Conservation (phyloP, 2,329 filamentous ascomycete genomes). For the Beauveria bassiana region DNA sequence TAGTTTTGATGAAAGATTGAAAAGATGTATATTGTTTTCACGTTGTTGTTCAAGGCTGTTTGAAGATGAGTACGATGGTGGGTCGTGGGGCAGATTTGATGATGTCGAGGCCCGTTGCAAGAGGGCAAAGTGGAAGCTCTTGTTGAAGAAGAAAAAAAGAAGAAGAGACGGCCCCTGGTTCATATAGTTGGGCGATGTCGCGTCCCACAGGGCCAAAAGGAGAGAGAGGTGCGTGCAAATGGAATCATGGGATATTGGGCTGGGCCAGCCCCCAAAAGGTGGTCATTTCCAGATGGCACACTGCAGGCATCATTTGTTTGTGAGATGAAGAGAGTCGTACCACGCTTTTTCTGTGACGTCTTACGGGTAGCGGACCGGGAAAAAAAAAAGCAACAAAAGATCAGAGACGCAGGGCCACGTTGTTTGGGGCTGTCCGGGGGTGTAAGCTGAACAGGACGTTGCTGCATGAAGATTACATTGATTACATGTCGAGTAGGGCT, state of each 20-base stretch:
- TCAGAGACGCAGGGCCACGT: background rate
- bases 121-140: no score
- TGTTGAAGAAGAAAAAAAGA: no score
- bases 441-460: background rate
- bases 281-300: background rate
- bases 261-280: background rate
- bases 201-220: background rate
- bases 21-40: background rate
- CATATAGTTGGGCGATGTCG: conserved; percentile 3
- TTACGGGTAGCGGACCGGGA: no score
- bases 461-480: background rate
- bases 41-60: no score
- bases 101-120: no score
- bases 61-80: no score
- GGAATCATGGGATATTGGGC: background rate
- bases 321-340: no score
- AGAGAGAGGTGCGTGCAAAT: conserved; percentile 2
- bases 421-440: background rate
- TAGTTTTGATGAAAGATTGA: background rate
- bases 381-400: background rate
- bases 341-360: no score
- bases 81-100: no score
- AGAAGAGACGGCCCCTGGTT: background rate
- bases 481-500: background rate
- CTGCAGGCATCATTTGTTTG: no score